Conservation (phyloP, 2,329 filamentous ascomycete species). For the Aspergillus tamarii region DNA sequence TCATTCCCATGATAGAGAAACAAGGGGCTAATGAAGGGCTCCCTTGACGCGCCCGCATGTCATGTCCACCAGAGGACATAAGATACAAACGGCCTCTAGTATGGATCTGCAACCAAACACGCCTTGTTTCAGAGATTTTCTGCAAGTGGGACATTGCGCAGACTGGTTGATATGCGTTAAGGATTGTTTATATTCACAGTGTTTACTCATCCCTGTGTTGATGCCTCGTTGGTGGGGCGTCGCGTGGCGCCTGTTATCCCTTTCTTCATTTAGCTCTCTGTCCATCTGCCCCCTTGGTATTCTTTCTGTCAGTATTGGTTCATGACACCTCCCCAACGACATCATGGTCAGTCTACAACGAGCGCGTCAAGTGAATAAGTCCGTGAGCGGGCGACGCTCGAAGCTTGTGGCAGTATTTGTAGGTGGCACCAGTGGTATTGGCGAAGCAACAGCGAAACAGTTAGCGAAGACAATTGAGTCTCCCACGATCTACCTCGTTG, state of each 20-base stretch:
- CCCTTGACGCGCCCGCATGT: background rate
- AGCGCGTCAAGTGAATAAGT: background rate
- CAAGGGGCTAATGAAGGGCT: background rate
- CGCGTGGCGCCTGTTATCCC: background rate
- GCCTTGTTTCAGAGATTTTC: no score
- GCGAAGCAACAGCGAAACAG: constrained; percentile 50
- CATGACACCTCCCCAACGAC: background rate
- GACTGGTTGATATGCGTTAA: background rate
- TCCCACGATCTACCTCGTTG: constrained; percentile 54
- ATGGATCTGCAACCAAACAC: no score
- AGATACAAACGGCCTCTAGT: no score
- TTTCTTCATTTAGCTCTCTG: background rate
- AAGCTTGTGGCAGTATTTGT: constrained; percentile 51
- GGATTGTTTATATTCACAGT: no score
- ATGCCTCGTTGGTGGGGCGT: background rate
- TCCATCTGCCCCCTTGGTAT: background rate
- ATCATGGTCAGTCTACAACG: background rate
- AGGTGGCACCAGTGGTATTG: constrained; percentile 56
- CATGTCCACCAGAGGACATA: background rate
- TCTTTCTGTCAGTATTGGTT: background rate
- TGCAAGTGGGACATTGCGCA: no score
- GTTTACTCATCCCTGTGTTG: background rate
- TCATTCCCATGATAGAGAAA: background rate
- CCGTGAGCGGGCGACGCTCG: background rate
- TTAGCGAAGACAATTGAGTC: constrained; percentile 45